A percentile compares a stretch with the other conserved stretches of the same genome.
Conservation (phyloP, 495 filamentous ascomycete species). For the Aspergillus carlsbadensis region DNA sequence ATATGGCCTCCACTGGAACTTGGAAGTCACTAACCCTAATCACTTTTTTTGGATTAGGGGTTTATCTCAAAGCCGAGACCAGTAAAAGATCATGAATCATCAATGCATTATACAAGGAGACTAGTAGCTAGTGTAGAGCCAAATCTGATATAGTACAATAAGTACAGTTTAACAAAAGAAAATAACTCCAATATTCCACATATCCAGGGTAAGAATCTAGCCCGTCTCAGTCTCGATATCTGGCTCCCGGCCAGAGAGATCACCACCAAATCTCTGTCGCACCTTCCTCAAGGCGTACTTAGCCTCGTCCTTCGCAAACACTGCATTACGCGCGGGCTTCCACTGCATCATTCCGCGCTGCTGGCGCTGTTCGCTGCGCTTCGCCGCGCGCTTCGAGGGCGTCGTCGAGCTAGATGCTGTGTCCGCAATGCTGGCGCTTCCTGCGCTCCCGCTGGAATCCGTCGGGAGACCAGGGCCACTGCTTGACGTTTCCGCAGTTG, state of each 20-base stretch:
- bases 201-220: background rate
- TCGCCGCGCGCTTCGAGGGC: slow-evolving; percentile 36
- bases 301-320: slow-evolving; percentile 52
- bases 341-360: slow-evolving; percentile 56
- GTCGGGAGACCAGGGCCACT: background rate
- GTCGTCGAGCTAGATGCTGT: slow-evolving; percentile 12
- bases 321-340: slow-evolving; percentile 53
- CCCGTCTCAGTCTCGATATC: slow-evolving; percentile 55
- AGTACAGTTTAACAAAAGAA: too few relatives aligned
- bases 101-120: too few relatives aligned
- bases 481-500: background rate
- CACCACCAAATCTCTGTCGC: slow-evolving; percentile 45
- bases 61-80: too few relatives aligned
- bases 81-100: too few relatives aligned
- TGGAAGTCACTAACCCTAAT: too few relatives aligned
- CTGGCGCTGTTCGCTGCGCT: slow-evolving; percentile 50
- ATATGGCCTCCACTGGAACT: too few relatives aligned
- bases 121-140: too few relatives aligned
- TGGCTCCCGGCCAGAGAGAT: slow-evolving; percentile 49
- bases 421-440: background rate
- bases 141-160: too few relatives aligned
- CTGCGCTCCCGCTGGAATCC: slow-evolving; percentile 11
- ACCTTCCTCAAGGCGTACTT: slow-evolving; percentile 48
- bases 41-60: too few relatives aligned
- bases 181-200: too few relatives aligned